Base-by-base conservation (phyloP, 139 green algal species). In the Nannochloris sp. region DNA sequence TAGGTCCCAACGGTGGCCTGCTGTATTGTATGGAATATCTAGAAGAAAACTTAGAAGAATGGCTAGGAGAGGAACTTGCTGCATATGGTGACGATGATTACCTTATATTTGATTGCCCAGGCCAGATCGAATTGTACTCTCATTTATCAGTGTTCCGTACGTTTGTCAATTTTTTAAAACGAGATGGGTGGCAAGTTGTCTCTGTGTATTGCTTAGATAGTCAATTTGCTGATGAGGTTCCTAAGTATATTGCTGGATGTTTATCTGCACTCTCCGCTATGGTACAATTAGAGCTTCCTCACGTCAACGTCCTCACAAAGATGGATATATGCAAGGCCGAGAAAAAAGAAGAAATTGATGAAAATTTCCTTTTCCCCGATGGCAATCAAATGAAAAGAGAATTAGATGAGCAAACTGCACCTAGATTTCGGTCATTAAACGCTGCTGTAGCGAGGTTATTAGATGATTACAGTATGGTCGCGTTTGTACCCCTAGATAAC, bases 1-100 rank as follows among this genome's bases (percentile, higher is more conserved):
- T 98, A 42, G 93, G 94, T 35, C 93, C 94, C 33, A 99, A 99
- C 67, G 89, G 89, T 87, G 4, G 94, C 48, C 78, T 99, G 70
- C 62, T 99, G 47, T 97, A 95, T 67, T 97, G 90, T 85, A 99
- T 99, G 94, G 94, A 99, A 67, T 96, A 96, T 62, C 46, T 98
- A 60, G 92, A 99, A 68, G 91, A 98, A 4, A 91, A 95, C 65
- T 56, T 99, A 29, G 82, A 97, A 30, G 72, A 79, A 36, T 99
- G 94, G 94, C 69, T 99, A 59, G 81, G 78, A 1, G 78, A 87
- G 24, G 82, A 93, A 73, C 83, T 98, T 35, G 76, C 95, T 81
- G 61, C 62, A 2, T 96, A 89, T 64, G 84, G 87, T 9, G 94
- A 99, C n/a, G 94, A 99, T 27, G 92, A 98, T 70, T 97, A 97